A percentile compares a stretch with the other conserved stretches of the same genome.
Evolutionary conservation across 164 flowering plant genomes (phyloP).

Genomic region (Santalum album): DNA sequence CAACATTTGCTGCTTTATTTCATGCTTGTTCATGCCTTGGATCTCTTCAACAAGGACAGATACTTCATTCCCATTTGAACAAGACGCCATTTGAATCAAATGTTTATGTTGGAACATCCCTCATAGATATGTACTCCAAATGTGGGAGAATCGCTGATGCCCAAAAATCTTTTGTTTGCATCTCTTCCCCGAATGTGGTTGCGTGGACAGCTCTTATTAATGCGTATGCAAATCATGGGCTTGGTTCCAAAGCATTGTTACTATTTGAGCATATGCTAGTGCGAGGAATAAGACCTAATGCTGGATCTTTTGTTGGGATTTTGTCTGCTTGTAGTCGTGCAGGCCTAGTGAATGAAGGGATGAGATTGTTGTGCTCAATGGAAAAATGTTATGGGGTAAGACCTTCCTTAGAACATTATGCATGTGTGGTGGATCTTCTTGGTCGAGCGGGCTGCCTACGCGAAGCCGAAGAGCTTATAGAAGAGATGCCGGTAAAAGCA

Average conservation of each 20-base stretch:
- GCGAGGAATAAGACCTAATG: slow-evolving; percentile 46
- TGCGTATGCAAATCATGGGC: slow-evolving; percentile 60
- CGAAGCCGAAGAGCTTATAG: slow-evolving; percentile 57
- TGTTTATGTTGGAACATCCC: slow-evolving; percentile 64
- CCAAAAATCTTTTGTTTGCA: slow-evolving; percentile 33
- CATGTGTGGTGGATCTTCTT: too few species aligned
- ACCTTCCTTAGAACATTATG: slow-evolving; percentile 62
- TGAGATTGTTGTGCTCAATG: slow-evolving; percentile 46
- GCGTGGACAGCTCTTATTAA: slow-evolving; percentile 73
- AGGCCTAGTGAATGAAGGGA: slow-evolving; percentile 47
- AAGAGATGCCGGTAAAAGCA: slow-evolving; percentile 46
- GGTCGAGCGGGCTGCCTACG: slow-evolving; percentile 56
- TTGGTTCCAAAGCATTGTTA: slow-evolving; percentile 37
- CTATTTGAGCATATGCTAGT: slow-evolving; percentile 44
- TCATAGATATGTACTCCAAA: slow-evolving; percentile 73
- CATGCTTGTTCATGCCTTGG: slow-evolving; percentile 57
- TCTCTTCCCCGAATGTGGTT: slow-evolving; percentile 57
- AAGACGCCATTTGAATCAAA: slow-evolving; percentile 58
- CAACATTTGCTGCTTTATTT: slow-evolving; percentile 55
- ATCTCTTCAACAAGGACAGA: slow-evolving; percentile 48
- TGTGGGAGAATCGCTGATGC: slow-evolving; percentile 65
- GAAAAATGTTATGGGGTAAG: slow-evolving; percentile 26
- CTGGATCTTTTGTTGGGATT: slow-evolving; percentile 57
- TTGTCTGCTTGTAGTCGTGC: slow-evolving; percentile 54
- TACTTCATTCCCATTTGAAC: slow-evolving; percentile 41